Conservation (phyloP, 768 basidiomycete genomes). For the Mycena filopes region DNA sequence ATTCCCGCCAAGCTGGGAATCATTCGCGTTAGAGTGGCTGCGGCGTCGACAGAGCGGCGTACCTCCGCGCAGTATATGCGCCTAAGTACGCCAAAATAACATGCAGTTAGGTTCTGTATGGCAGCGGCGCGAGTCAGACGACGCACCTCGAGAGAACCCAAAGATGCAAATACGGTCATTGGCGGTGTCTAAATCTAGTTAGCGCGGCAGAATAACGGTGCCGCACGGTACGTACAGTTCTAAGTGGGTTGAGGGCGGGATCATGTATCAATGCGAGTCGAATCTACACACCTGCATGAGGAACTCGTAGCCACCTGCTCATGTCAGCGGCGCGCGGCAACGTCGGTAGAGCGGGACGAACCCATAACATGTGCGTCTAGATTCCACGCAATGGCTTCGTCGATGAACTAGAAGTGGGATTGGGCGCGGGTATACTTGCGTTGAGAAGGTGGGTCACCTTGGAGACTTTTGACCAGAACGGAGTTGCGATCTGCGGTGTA, state of each 20-base stretch:
- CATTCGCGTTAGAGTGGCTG: too few relatives aligned
- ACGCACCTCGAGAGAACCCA: slow-evolving; percentile 70
- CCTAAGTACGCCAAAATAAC: too few relatives aligned
- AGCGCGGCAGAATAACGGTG: neutral
- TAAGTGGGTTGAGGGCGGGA: slow-evolving; percentile 33
- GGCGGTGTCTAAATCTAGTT: slow-evolving; percentile 48
- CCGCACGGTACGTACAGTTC: slow-evolving; percentile 52
- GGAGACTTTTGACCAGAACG: slow-evolving; percentile 48
- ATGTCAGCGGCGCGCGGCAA: neutral
- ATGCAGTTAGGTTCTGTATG: too few relatives aligned
- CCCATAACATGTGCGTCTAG: slow-evolving; percentile 67
- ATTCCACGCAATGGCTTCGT: slow-evolving; percentile 56
- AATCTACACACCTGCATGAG: slow-evolving; percentile 51
- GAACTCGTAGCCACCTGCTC: slow-evolving; percentile 67
- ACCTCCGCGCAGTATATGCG: slow-evolving; percentile 72
- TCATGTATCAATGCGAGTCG: too few relatives aligned
- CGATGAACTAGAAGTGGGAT: slow-evolving; percentile 25
- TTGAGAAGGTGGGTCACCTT: slow-evolving; percentile 31
- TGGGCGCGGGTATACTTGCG: neutral
- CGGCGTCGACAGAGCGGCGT: neutral
- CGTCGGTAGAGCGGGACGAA: slow-evolving; percentile 36
- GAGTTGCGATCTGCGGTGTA: slow-evolving; percentile 62
- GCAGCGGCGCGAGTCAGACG: too few relatives aligned
- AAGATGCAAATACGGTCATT: slow-evolving; percentile 42
- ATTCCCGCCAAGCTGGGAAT: slow-evolving; percentile 44